Evolutionary conservation across 345 rosid genomes (phyloP), one percentile per base, ranked within the genome.

Genomic region (Gossypium raimondii): DNA sequence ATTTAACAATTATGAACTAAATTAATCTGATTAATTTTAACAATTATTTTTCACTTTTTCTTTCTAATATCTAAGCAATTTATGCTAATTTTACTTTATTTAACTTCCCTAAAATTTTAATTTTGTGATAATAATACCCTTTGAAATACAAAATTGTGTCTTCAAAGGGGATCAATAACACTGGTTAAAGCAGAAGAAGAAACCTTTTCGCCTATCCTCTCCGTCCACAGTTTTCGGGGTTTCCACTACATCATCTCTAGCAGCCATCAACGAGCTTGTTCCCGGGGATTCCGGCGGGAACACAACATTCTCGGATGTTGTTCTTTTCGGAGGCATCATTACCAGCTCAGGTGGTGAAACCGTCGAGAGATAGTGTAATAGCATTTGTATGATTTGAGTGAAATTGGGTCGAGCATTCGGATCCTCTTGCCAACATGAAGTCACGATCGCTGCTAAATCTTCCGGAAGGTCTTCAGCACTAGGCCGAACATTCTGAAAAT

Each of bases 401-500:
- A 95, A 95, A 77, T 90, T 85, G 4, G 99, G 98, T 27, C 99
- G 81, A 47, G 88, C 87, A 77, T 89, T 89, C 17, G 99, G 93
- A 85, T 95, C 98, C 82, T 95, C 98, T 80, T 91, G 86, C 99
- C 99, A 95, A 76, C 99, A 95, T 18, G 98, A 89, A 14, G 94
- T 89, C 57, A 95, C 92, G 1, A 93, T 90, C 84, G 80, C 50
- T 0, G 92, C 97, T 77, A 95, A 76, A 29, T 93, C 98, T 69
- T 85, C 89, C 11, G 96, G 98, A 44, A 95, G 87, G 76, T 90
- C 75, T 9, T 95, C 98, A 0, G 92, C 88, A 57, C 93, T 90
- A n/a, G 99, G 99, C 82, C 99, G 86, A 71, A 85, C 82, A 81
- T 91, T 95, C 99, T 93, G 88, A 72, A 44, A 48, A 52, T n/a